Conservation (phyloP, 176 grass and related monocot genomes). For the Melocanna baccifera region DNA sequence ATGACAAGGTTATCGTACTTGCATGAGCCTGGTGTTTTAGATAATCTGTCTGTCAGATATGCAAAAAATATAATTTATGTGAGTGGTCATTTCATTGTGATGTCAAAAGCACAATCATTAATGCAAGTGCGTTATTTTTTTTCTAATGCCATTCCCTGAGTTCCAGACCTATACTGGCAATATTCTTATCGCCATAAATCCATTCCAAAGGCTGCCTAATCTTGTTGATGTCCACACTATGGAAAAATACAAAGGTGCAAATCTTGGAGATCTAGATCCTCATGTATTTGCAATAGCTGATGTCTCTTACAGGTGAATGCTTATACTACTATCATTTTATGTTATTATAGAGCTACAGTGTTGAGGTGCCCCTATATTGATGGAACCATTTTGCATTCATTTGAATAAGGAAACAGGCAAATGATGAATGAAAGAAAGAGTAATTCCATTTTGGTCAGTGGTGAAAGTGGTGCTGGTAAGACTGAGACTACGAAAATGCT, state of each 20-base stretch:
- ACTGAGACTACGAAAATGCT: conserved; percentile 97
- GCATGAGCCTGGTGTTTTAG: conserved; percentile 93
- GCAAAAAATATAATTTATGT: conserved; percentile 92
- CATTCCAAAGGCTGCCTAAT: conserved; percentile 92
- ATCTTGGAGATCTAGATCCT: conserved; percentile 76
- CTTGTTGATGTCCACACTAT: conserved; percentile 66
- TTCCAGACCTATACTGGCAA: conserved; percentile 89
- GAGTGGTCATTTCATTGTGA: conserved; percentile 37
- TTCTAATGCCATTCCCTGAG: conserved; percentile 36
- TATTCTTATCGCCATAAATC: conserved; percentile 96
- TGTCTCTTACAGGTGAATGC: conserved; percentile 87
- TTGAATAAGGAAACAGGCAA: conserved; percentile 81
- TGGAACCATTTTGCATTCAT: conserved; percentile 46
- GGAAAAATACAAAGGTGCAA: conserved; percentile 87
- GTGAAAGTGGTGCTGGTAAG: conserved; percentile 99
- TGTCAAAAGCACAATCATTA: conserved; percentile 14
- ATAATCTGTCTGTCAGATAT: conserved; percentile 82
- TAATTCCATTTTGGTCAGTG: conserved; percentile 94
- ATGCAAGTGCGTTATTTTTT: neutral
- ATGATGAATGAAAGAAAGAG: conserved; percentile 96
- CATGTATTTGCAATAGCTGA: conserved; percentile 95
- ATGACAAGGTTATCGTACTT: conserved; percentile 98
- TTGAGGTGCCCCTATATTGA: conserved; percentile 37
- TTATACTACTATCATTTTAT: conserved; percentile 32
- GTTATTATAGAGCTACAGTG: conserved; percentile 15